phyloP scores from a whole-genome alignment of 2,329 filamentous ascomycete species.

The Fonsecaea multimorphosa region DNA sequence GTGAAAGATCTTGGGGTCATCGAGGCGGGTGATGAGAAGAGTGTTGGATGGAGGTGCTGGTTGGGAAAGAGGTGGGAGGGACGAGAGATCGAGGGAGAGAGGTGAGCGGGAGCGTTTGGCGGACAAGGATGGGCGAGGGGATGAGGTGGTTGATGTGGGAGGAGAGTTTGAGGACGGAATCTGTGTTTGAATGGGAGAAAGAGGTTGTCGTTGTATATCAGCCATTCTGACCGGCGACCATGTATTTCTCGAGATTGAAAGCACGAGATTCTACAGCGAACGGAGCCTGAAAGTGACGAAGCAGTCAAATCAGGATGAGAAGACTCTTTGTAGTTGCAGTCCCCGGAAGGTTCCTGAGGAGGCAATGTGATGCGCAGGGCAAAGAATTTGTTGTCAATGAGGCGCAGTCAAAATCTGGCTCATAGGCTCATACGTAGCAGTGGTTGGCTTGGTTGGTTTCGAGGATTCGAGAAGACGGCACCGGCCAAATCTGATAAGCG shows the following conservation, averaged over 20 bases:
- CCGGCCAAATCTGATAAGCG: conserved; percentile 11
- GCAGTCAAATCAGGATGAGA: not conserved
- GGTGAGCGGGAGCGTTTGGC: conserved; percentile 40
- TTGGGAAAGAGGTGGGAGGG: conserved; percentile 52
- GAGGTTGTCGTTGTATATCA: conserved; percentile 20
- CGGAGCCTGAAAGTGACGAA: not conserved
- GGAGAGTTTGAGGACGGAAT: conserved; percentile 31
- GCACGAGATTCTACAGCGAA: not conserved
- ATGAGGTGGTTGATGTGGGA: conserved; percentile 41
- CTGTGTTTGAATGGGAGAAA: conserved; percentile 30
- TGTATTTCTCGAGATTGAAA: not conserved
- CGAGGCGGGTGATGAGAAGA: conserved; percentile 57
- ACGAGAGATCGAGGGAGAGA: conserved; percentile 55
- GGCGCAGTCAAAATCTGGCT: conserved; percentile 24
- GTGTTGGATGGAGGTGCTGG: conserved; percentile 58
- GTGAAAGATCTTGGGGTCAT: conserved; percentile 55
- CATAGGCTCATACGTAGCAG: conserved; percentile 3
- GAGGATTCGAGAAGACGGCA: conserved; percentile 29
- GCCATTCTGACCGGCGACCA: conserved; percentile 18
- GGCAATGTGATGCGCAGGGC: conserved; percentile 10
- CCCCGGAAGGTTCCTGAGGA: conserved; percentile 4
- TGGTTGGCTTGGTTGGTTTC: conserved; percentile 1
- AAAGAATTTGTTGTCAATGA: conserved; percentile 20
- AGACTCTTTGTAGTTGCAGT: conserved; percentile 7
- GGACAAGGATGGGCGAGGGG: conserved; percentile 40